Conservation (phyloP, 345 rosid genomes). For the Boechera retrofracta region DNA sequence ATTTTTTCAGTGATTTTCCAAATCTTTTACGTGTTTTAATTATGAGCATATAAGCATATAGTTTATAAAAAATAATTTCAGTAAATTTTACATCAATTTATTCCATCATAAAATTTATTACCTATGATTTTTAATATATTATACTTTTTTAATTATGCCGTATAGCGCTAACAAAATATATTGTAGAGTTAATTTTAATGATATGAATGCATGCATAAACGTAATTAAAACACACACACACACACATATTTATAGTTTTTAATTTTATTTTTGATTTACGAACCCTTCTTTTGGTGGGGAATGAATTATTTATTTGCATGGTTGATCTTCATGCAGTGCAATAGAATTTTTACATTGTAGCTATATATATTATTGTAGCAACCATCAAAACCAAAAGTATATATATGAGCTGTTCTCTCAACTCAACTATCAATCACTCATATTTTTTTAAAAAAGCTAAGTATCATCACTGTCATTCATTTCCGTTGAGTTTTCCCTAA, state of each 20-base stretch:
- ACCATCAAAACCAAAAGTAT: background rate
- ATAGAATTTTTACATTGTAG: background rate
- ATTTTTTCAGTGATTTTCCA: too few species aligned
- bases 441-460: background rate
- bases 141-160: too few species aligned
- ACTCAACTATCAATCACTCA: conserved; percentile 14
- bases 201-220: background rate
- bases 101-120: too few species aligned
- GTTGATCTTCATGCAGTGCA: conserved; percentile 12
- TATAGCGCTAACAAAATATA: too few species aligned
- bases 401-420: conserved; percentile 24
- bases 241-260: background rate
- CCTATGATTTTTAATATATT: too few species aligned
- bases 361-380: background rate
- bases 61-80: too few species aligned
- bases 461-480: conserved; percentile 5
- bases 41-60: too few species aligned
- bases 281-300: background rate
- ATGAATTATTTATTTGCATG: conserved; percentile 1
- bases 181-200: too few species aligned
- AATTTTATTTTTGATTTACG: background rate
- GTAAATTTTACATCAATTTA: too few species aligned
- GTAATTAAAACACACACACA: too few species aligned
- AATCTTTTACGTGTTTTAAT: too few species aligned
- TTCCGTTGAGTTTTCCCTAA: conserved; percentile 16